phyloP scores from a whole-genome alignment of 352 stramenopile species.

The Blastocystis sp. region DNA sequence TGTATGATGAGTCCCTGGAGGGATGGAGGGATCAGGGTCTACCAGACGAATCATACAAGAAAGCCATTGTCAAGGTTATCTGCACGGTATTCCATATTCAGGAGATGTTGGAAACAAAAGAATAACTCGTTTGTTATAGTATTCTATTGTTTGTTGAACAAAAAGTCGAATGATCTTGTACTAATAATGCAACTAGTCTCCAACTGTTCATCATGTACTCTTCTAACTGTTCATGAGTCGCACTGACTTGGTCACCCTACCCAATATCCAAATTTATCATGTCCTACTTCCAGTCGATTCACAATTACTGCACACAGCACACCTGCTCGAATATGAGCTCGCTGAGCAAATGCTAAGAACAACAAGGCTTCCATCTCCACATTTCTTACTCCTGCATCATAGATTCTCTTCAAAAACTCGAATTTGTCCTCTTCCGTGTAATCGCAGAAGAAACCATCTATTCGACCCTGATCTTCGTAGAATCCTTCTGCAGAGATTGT shows the following conservation, averaged over 20 bases:
- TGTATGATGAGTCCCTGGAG: slow-evolving; percentile 16
- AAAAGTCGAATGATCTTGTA: not conserved
- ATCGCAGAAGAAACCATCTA: slow-evolving; percentile 64
- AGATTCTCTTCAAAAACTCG: not conserved
- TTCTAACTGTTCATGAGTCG: slow-evolving; percentile 14
- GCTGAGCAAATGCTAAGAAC: slow-evolving; percentile 28
- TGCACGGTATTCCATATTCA: slow-evolving; percentile 32
- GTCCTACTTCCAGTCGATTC: not conserved
- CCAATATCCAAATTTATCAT: not conserved
- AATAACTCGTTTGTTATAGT: not conserved
- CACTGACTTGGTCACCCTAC: slow-evolving; percentile 52
- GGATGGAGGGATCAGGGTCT: slow-evolving; percentile 36
- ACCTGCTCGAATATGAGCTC: not conserved
- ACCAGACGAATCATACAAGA: not conserved
- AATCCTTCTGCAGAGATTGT: slow-evolving; percentile 56
- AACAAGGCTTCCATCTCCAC: slow-evolving; percentile 51
- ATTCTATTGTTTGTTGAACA: slow-evolving; percentile 21
- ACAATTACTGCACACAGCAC: slow-evolving; percentile 40
- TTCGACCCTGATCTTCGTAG: slow-evolving; percentile 56
- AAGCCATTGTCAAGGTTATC: slow-evolving; percentile 9
- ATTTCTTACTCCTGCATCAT: not conserved
- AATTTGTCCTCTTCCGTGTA: slow-evolving; percentile 29
- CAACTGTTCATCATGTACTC: not conserved
- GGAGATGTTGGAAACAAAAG: not conserved
- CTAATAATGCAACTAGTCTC: not conserved